Percentiles rank a stretch among this genome's conserved stretches.
Conservation (phyloP, 2,329 filamentous ascomycete genomes). For the Neonectria sp. region DNA sequence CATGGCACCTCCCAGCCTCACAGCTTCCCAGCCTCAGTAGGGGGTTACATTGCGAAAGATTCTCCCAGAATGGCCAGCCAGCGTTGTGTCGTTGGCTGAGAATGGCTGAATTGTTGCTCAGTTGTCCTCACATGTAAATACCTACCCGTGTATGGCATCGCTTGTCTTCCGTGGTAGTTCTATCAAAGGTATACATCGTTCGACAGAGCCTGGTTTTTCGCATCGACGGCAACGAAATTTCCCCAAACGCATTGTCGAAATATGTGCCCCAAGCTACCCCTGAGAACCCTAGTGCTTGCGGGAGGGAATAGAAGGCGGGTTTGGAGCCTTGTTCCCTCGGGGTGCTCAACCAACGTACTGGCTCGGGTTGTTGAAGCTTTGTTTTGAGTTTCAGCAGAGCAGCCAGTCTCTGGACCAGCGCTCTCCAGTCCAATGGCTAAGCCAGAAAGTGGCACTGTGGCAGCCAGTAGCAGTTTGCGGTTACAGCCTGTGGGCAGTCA, state of each 20-base stretch:
- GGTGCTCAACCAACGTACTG: background rate
- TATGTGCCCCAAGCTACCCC: conserved; percentile 14
- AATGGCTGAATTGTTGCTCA: background rate
- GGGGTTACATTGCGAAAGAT: background rate
- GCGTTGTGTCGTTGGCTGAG: background rate
- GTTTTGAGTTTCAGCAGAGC: conserved; percentile 15
- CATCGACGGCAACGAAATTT: conserved; percentile 9
- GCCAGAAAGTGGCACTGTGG: background rate
- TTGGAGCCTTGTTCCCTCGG: background rate
- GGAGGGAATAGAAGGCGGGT: background rate
- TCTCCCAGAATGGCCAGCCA: too few species aligned
- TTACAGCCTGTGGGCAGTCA: too few species aligned
- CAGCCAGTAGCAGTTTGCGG: background rate
- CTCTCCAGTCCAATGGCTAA: background rate
- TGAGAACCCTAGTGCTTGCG: conserved; percentile 6
- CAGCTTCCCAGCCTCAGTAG: background rate
- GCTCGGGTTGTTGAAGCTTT: conserved; percentile 1
- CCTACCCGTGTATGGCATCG: background rate
- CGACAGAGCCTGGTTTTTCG: conserved; percentile 8
- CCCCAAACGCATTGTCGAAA: background rate
- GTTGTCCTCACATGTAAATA: background rate
- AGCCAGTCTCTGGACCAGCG: background rate
- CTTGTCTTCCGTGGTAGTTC: background rate
- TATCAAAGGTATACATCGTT: background rate
- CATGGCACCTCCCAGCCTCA: background rate